phyloP scores from a whole-genome alignment of 306 rosid genomes.

The Gastrolobium villosum region DNA sequence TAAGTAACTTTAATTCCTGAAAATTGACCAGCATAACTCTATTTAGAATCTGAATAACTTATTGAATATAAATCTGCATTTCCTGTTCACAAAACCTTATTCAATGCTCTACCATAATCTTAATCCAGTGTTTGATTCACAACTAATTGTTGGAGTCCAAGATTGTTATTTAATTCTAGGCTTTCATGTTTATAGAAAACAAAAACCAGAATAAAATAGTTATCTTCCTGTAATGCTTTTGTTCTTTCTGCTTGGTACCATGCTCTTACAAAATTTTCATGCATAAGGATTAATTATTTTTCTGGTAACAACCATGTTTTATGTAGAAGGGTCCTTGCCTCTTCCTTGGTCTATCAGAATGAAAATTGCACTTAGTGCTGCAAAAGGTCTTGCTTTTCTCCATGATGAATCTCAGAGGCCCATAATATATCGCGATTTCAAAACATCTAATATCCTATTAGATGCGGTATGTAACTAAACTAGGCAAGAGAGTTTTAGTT shows the following conservation, averaged over 20 bases:
- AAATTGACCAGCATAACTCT: too few species aligned
- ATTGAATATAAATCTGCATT: too few species aligned
- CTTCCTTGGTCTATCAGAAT: slow-evolving; percentile 98
- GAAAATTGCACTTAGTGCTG: slow-evolving; percentile 97
- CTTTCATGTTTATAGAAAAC: background rate
- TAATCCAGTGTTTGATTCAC: slow-evolving; percentile 3
- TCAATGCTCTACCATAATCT: slow-evolving; percentile 2
- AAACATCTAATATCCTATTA: slow-evolving; percentile 92
- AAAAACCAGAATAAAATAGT: slow-evolving; percentile 9
- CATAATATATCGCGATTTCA: slow-evolving; percentile 95
- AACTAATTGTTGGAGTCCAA: background rate
- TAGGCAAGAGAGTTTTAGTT: slow-evolving; percentile 26
- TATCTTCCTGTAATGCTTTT: slow-evolving; percentile 31
- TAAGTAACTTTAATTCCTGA: too few species aligned
- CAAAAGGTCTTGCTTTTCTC: slow-evolving; percentile 96
- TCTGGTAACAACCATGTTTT: slow-evolving; percentile 59
- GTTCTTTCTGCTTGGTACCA: slow-evolving; percentile 34
- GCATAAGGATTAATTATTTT: slow-evolving; percentile 42
- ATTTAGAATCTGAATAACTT: background rate
- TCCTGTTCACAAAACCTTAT: background rate
- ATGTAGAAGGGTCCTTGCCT: slow-evolving; percentile 89
- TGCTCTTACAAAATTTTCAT: slow-evolving; percentile 22
- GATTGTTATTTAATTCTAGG: background rate
- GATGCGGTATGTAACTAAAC: slow-evolving; percentile 77
- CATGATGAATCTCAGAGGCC: slow-evolving; percentile 90